A percentile compares a stretch with the other conserved stretches of the same genome.
phyloP scores from a whole-genome alignment of 768 basidiomycete species.

The Dioszegia hungarica region DNA sequence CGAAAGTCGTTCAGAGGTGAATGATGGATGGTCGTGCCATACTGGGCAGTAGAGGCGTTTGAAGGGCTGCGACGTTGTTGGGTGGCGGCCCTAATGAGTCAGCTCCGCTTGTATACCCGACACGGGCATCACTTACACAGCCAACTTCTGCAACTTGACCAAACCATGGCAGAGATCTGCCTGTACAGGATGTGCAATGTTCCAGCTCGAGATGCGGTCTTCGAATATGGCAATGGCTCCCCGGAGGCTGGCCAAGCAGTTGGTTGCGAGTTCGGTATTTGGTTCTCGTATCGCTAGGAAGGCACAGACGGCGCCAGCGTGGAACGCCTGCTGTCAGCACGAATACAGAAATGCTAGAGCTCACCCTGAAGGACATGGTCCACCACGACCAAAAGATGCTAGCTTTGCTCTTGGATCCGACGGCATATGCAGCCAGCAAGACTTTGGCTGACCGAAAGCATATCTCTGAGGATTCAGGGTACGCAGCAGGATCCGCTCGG shows the following conservation, averaged over 20 bases:
- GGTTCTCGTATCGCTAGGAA: conserved; percentile 47
- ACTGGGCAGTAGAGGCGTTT: background rate
- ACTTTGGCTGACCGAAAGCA: conserved; percentile 67
- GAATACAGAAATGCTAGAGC: no score
- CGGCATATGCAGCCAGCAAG: conserved; percentile 57
- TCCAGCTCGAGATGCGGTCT: conserved; percentile 38
- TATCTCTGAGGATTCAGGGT: conserved; percentile 53
- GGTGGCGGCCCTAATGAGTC: conserved; percentile 7
- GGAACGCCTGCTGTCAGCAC: conserved; percentile 33
- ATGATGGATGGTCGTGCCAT: background rate
- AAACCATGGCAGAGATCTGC: conserved; percentile 43
- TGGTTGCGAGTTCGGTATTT: conserved; percentile 26
- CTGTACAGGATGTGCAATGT: conserved; percentile 44
- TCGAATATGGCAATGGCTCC: conserved; percentile 39
- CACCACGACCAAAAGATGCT: conserved; percentile 47
- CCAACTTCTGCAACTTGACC: conserved; percentile 37
- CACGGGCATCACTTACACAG: conserved; percentile 23
- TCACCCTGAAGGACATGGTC: conserved; percentile 42
- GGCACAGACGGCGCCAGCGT: conserved; percentile 35
- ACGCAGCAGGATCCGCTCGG: conserved; percentile 42
- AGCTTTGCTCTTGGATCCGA: conserved; percentile 29
- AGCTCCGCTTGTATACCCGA: background rate
- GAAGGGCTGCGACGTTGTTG: conserved; percentile 18
- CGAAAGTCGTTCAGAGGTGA: background rate
- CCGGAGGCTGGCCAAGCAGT: conserved; percentile 40